A percentile compares a stretch with the other conserved stretches of the same genome.
Evolutionary conservation across 1,139 yeast genomes (phyloP).

Genomic region (Debaryomycetaceae sp.): DNA sequence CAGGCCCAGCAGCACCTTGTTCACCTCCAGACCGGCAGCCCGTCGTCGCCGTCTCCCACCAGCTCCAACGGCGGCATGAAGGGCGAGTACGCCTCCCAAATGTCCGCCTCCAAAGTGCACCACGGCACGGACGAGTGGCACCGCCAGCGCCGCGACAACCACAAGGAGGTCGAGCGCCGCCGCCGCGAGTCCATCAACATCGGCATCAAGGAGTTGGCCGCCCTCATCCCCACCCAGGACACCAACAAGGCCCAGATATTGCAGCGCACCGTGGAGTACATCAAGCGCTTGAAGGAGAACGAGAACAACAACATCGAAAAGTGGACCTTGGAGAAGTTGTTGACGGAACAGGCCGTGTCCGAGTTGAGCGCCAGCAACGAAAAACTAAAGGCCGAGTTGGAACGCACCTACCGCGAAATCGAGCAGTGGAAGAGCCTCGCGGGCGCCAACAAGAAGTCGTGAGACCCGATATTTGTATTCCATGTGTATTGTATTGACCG

Average conservation of each 20-base stretch:
- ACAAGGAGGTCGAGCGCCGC: slow-evolving; percentile 94
- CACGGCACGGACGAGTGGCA: slow-evolving; percentile 86
- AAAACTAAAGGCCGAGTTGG: slow-evolving; percentile 67
- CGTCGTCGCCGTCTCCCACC: slow-evolving; percentile 1
- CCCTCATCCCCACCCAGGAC: slow-evolving; percentile 77
- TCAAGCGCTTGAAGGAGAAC: slow-evolving; percentile 76
- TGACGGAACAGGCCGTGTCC: slow-evolving; percentile 83
- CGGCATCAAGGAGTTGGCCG: slow-evolving; percentile 79
- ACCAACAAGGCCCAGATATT: slow-evolving; percentile 87
- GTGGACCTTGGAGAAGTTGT: slow-evolving; percentile 85
- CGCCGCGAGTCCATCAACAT: slow-evolving; percentile 86
- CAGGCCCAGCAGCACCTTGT: slow-evolving; percentile 6
- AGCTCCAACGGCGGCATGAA: background rate
- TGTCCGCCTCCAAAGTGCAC: slow-evolving; percentile 29
- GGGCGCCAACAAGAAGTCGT: slow-evolving; percentile 14
- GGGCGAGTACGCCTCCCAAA: slow-evolving; percentile 2
- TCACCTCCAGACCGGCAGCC: slow-evolving; percentile 3
- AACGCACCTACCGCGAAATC: slow-evolving; percentile 86
- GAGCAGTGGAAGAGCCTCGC: slow-evolving; percentile 62
- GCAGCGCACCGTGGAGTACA: slow-evolving; percentile 80
- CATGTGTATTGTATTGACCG: slow-evolving; percentile 3
- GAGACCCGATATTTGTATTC: slow-evolving; percentile 5
- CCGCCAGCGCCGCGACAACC: slow-evolving; percentile 74
- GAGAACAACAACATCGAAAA: slow-evolving; percentile 84
- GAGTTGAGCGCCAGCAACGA: slow-evolving; percentile 72